A percentile compares a stretch with the other conserved stretches of the same genome.
Conservation (phyloP, 306 rosid species). For the Inga leiocalycina region DNA sequence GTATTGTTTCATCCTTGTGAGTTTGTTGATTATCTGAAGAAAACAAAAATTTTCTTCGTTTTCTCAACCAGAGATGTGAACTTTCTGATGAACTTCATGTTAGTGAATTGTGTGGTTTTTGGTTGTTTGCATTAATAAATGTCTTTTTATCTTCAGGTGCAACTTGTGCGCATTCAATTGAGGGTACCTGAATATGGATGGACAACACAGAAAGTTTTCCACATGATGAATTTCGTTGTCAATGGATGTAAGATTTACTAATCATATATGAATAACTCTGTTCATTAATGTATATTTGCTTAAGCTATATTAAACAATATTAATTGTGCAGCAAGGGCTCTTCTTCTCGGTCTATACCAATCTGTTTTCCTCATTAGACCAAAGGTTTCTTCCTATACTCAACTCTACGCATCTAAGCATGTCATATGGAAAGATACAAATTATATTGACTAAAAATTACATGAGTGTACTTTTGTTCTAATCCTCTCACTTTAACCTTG, state of each 20-base stretch:
- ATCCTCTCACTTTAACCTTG: neutral
- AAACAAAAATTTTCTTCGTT: neutral
- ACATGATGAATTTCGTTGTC: constrained; percentile 78
- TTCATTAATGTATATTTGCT: neutral
- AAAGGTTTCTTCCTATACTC: constrained; percentile 42
- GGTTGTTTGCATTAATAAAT: neutral
- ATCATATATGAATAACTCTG: neutral
- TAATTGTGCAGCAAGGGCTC: constrained; percentile 64
- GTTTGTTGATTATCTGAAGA: neutral
- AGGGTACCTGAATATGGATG: constrained; percentile 86
- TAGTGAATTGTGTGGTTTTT: neutral
- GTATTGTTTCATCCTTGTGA: neutral
- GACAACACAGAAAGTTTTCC: constrained; percentile 88
- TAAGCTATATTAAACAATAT: constrained; percentile 20
- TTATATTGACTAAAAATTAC: neutral
- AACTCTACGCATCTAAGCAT: neutral
- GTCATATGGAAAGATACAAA: neutral
- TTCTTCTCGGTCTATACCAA: constrained; percentile 63
- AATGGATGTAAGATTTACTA: constrained; percentile 60
- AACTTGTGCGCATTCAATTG: constrained; percentile 70
- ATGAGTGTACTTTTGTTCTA: neutral
- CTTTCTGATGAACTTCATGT: neutral
- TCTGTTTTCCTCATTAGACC: constrained; percentile 58
- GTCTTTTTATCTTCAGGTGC: constrained; percentile 44
- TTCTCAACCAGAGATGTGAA: neutral